Evolutionary conservation across 2,329 filamentous ascomycete species (phyloP).

Genomic region (Scopulariopsis brevicaulis): DNA sequence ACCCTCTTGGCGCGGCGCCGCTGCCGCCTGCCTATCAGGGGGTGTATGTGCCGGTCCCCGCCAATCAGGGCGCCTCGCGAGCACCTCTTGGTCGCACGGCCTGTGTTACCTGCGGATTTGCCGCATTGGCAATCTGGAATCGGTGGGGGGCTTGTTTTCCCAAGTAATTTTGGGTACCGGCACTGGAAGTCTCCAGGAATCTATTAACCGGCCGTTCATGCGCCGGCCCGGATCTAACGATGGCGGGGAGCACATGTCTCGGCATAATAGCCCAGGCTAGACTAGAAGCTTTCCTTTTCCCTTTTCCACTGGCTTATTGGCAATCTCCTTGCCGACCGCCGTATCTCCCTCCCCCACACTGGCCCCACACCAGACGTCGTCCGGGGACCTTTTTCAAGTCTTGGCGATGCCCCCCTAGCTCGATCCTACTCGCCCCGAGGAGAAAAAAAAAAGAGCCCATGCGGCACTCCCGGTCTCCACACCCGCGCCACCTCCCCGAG

Average conservation of each 20-base stretch:
- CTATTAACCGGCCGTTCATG: too few species aligned
- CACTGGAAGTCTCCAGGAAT: too few species aligned
- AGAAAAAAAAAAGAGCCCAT: too few species aligned
- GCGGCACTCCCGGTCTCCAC: too few species aligned
- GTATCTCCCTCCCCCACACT: neutral
- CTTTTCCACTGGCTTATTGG: neutral
- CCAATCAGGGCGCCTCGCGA: neutral
- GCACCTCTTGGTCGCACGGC: too few species aligned
- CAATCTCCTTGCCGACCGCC: neutral
- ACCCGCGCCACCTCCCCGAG: neutral
- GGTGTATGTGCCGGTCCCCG: neutral
- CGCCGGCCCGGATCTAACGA: neutral
- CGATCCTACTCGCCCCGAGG: neutral
- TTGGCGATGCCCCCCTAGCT: neutral
- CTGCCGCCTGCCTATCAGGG: neutral
- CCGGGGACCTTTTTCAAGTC: neutral
- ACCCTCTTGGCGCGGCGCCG: neutral
- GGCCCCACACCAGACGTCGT: neutral
- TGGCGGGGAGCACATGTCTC: neutral
- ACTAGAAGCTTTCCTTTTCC: neutral
- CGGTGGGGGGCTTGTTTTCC: too few species aligned
- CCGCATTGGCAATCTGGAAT: too few species aligned
- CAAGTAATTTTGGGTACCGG: too few species aligned
- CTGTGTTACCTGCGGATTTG: too few species aligned
- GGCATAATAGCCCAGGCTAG: neutral